phyloP scores from a whole-genome alignment of 2,329 filamentous ascomycete species.

The Colletotrichum limetticola region DNA sequence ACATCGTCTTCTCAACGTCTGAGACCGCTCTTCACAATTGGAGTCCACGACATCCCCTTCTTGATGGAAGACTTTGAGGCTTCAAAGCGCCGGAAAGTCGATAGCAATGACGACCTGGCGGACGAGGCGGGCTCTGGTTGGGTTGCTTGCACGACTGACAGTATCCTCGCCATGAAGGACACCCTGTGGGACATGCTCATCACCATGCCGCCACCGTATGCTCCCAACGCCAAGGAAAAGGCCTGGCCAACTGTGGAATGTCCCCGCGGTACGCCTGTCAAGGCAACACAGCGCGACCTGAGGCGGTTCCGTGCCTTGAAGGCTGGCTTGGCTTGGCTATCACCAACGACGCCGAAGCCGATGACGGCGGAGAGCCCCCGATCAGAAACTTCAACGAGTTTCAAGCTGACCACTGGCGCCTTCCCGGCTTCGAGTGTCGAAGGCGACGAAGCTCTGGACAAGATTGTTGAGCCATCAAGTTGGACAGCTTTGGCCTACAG shows the following conservation, averaged over 20 bases:
- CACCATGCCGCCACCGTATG: conserved; percentile 76
- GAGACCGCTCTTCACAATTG: conserved; percentile 89
- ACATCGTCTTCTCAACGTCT: conserved; percentile 73
- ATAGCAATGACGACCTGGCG: conserved; percentile 48
- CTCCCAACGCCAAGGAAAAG: conserved; percentile 67
- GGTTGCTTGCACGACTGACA: conserved; percentile 96
- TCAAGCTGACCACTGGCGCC: conserved; percentile 34
- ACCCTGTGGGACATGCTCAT: conserved; percentile 91
- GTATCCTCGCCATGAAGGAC: conserved; percentile 87
- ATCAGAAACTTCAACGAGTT: conserved; percentile 39
- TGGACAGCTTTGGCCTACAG: conserved; percentile 83
- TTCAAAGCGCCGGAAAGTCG: conserved; percentile 50
- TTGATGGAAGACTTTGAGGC: conserved; percentile 71
- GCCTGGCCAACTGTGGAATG: conserved; percentile 82
- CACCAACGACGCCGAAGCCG: conserved; percentile 34
- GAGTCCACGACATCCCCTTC: conserved; percentile 90
- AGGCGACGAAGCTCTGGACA: conserved; percentile 61
- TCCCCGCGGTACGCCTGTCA: conserved; percentile 72
- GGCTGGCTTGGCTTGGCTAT: conserved; percentile 67
- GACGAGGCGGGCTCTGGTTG: conserved; percentile 73
- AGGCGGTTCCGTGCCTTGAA: conserved; percentile 80
- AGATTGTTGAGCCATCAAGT: conserved; percentile 70
- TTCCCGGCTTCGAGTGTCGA: conserved; percentile 42
- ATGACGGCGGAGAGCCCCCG: conserved; percentile 39
- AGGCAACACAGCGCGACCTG: conserved; percentile 90